Percentiles rank a stretch among this genome's conserved stretches.
phyloP scores from a whole-genome alignment of 2,329 filamentous ascomycete species.

The Aspergillus unguis region DNA sequence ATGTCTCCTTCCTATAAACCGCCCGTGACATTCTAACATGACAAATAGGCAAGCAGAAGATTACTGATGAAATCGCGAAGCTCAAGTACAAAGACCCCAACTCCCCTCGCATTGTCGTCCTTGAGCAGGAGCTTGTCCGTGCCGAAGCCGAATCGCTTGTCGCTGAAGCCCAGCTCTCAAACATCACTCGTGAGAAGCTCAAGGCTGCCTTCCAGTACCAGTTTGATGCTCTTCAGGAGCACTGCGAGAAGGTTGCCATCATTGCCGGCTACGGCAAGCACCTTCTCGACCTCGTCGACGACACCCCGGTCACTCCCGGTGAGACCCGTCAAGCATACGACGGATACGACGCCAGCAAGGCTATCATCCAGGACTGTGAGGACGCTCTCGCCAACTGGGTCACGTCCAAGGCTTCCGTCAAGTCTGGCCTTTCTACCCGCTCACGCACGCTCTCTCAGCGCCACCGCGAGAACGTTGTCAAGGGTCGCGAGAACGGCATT shows the following conservation, averaged over 20 bases:
- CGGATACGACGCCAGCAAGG: constrained; percentile 96
- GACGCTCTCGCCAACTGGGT: constrained; percentile 98
- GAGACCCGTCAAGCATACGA: constrained; percentile 96
- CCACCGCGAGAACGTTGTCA: constrained; percentile 67
- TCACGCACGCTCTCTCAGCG: constrained; percentile 84
- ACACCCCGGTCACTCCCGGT: constrained; percentile 93
- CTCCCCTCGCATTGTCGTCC: constrained; percentile 93
- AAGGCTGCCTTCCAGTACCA: constrained; percentile 98
- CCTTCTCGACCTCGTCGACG: constrained; percentile 92
- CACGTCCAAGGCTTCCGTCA: constrained; percentile 80
- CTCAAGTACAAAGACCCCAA: constrained; percentile 99
- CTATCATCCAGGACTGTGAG: constrained; percentile 98
- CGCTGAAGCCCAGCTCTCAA: constrained; percentile 94
- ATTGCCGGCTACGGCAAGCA: constrained; percentile 98
- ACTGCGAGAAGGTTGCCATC: constrained; percentile 96
- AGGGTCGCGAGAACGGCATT: constrained; percentile 66
- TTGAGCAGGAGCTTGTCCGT: constrained; percentile 97
- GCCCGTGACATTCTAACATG: constrained; percentile 7
- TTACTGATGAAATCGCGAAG: constrained; percentile 96
- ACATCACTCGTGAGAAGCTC: constrained; percentile 99
- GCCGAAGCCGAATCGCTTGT: constrained; percentile 98
- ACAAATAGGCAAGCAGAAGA: constrained; percentile 86
- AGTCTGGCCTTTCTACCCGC: constrained; percentile 79
- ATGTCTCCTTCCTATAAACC: constrained; percentile 23
- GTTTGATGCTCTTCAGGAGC: constrained; percentile 94